Percentiles rank a stretch among this genome's conserved stretches.
Conservation (phyloP, 306 rosid species). For the Macrotyloma uniflorum region DNA sequence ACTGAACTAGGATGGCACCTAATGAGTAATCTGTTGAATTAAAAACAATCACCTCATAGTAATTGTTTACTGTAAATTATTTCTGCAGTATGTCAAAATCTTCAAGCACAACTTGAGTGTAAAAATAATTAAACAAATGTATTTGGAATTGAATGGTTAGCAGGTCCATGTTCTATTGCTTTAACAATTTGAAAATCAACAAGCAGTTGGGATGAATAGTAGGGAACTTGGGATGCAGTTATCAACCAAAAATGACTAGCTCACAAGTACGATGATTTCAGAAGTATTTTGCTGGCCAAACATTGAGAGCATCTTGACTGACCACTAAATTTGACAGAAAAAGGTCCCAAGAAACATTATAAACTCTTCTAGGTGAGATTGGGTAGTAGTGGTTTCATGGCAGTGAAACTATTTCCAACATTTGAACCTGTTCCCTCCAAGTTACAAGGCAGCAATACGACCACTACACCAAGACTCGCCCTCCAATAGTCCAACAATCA, state of each 20-base stretch:
- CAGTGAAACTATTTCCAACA: not conserved
- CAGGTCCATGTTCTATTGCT: not conserved
- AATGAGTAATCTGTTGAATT: slow-evolving; percentile 8
- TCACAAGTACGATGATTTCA: not conserved
- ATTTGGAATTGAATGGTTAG: not conserved
- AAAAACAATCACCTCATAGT: slow-evolving; percentile 14
- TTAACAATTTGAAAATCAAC: not conserved
- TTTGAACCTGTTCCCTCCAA: not conserved
- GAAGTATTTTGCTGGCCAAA: not conserved
- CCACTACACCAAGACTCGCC: not conserved
- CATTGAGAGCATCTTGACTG: not conserved
- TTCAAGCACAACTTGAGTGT: not conserved
- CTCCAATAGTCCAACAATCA: slow-evolving; percentile 18
- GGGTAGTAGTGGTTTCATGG: slow-evolving; percentile 18
- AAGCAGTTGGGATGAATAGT: not conserved
- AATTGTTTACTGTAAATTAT: not conserved
- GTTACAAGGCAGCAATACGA: not conserved
- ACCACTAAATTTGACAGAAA: not conserved
- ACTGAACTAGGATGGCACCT: slow-evolving; percentile 7
- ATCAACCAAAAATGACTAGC: not conserved
- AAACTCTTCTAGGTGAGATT: not conserved
- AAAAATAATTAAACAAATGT: slow-evolving; percentile 1
- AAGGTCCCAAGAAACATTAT: slow-evolving; percentile 10
- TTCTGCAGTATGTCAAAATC: slow-evolving; percentile 25
- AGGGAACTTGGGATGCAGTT: not conserved